Conservation (phyloP, 208 protist genomes). For the Endotrypanum monterogeii region DNA sequence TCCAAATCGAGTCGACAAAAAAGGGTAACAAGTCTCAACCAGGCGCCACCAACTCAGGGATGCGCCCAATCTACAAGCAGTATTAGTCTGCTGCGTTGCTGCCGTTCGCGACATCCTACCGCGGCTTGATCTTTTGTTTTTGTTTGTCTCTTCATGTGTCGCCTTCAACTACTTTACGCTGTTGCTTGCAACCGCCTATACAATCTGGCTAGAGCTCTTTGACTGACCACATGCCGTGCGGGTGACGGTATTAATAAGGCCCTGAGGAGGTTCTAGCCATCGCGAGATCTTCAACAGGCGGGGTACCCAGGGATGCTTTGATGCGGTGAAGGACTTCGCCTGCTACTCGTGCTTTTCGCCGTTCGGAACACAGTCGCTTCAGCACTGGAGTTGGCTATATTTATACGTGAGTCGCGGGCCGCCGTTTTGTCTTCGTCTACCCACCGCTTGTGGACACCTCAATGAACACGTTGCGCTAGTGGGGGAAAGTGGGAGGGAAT, state of each 20-base stretch:
- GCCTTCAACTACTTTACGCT: background rate
- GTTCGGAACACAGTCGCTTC: background rate
- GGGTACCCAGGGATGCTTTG: too few relatives aligned
- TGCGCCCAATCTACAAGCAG: conserved; percentile 50
- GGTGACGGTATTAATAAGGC: background rate
- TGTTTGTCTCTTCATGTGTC: background rate
- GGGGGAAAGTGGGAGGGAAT: too few relatives aligned
- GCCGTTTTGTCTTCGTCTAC: background rate
- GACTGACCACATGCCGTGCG: background rate
- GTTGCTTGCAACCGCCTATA: conserved; percentile 4
- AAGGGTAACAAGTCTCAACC: conserved; percentile 24
- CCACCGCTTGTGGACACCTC: background rate
- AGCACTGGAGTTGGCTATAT: background rate
- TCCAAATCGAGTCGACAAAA: conserved; percentile 20
- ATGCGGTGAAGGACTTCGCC: background rate
- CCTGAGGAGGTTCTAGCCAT: background rate
- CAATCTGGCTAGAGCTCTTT: background rate
- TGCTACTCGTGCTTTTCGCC: background rate
- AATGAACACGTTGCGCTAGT: background rate
- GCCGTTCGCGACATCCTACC: background rate
- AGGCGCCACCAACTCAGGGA: conserved; percentile 14
- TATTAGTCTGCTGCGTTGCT: conserved; percentile 24
- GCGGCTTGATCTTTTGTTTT: background rate
- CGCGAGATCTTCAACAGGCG: background rate
- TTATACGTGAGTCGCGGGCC: background rate